These are phyloP conservation scores for Clausena lansium DNA, from an alignment of 345 rosid species.

Conservation along the genomic window DNA sequence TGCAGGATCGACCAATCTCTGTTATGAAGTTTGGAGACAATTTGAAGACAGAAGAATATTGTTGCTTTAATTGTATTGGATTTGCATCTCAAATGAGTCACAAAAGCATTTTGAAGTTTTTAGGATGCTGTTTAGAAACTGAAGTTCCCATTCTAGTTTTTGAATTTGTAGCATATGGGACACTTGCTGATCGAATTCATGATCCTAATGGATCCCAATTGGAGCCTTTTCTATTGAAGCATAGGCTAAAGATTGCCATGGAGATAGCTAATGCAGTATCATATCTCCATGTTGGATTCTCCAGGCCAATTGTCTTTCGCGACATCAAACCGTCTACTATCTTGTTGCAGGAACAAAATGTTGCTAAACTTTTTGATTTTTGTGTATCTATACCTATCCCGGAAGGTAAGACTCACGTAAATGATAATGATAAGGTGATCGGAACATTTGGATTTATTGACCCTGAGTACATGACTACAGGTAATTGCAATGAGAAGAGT, in stretches of 20 bases:
- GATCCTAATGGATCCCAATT: background rate
- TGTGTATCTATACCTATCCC: background rate
- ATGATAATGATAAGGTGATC: background rate
- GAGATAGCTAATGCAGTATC: background rate
- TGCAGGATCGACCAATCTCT: constrained; percentile 3
- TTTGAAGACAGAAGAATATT: background rate
- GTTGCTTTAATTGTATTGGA: background rate
- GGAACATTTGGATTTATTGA: background rate
- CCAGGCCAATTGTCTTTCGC: background rate
- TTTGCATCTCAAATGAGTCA: background rate
- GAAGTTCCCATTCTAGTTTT: no score
- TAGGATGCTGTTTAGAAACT: background rate
- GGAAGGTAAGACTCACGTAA: background rate
- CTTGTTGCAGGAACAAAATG: background rate
- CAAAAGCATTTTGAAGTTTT: background rate
- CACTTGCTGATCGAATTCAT: background rate
- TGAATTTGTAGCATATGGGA: background rate
- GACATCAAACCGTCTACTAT: background rate
- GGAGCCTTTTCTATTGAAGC: background rate
- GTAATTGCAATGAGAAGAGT: background rate
- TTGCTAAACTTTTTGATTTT: background rate
- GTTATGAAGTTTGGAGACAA: constrained; percentile 1
- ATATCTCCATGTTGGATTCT: background rate
- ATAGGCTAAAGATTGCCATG: no score
- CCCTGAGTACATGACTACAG: constrained; percentile 11